phyloP scores from a whole-genome alignment of 129 eudicot genomes.

The Oenanthe sinensis region DNA sequence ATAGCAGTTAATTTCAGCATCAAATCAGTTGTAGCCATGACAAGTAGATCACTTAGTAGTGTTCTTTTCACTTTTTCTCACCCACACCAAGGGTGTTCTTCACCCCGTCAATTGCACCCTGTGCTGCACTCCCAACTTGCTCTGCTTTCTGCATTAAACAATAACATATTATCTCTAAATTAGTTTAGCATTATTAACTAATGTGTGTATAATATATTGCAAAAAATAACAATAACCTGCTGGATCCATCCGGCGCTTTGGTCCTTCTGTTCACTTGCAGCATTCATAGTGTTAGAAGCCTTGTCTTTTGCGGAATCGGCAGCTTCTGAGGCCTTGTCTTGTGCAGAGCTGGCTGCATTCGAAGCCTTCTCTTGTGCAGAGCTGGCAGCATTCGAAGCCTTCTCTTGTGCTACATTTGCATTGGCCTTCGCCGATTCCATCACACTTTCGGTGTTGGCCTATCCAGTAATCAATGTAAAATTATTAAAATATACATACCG shows the following conservation, averaged over 20 bases:
- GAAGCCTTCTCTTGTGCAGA: background rate
- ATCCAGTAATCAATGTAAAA: background rate
- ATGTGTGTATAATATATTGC: no score
- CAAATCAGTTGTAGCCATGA: background rate
- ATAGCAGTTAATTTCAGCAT: background rate
- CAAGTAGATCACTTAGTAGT: background rate
- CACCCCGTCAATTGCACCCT: slow-evolving; percentile 69
- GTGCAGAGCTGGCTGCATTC: background rate
- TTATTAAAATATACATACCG: background rate
- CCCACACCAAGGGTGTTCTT: slow-evolving; percentile 66
- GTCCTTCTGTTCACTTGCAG: slow-evolving; percentile 20
- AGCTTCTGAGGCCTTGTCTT: slow-evolving; percentile 32
- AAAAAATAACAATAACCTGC: slow-evolving; percentile 27
- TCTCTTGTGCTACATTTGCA: slow-evolving; percentile 27
- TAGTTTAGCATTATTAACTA: background rate
- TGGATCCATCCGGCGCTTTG: slow-evolving; percentile 44
- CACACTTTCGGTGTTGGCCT: slow-evolving; percentile 47
- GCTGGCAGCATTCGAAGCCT: slow-evolving; percentile 24
- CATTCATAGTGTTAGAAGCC: background rate
- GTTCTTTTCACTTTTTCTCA: slow-evolving; percentile 32
- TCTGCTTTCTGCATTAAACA: slow-evolving; percentile 44
- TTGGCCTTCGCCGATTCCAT: slow-evolving; percentile 39
- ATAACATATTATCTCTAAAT: background rate
- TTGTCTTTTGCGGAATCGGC: background rate
- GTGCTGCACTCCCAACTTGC: slow-evolving; percentile 50